Conservation (phyloP, 768 basidiomycete genomes). For the Collybiopsis confluens region DNA sequence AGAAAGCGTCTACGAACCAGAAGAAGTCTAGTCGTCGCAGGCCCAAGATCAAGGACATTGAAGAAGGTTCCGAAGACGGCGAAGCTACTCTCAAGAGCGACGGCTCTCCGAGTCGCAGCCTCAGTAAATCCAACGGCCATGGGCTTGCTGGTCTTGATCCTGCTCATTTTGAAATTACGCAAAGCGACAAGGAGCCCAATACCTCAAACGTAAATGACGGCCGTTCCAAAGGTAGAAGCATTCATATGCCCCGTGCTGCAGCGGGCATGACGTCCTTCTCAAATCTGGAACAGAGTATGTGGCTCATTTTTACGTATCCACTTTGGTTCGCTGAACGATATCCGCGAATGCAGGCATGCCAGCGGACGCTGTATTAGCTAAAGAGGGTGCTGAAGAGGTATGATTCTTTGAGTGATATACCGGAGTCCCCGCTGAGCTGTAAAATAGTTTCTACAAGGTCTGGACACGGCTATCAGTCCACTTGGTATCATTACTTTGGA, state of each 20-base stretch:
- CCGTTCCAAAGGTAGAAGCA: conserved; percentile 27
- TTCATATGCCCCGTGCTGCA: conserved; percentile 36
- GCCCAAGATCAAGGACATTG: conserved; percentile 22
- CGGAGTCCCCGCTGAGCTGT: conserved; percentile 3
- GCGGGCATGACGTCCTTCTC: conserved; percentile 42
- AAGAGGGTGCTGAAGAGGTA: conserved; percentile 73
- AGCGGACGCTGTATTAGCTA: conserved; percentile 78
- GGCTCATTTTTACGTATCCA: neutral
- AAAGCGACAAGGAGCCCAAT: neutral
- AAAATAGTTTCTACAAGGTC: conserved; percentile 67
- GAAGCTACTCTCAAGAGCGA: conserved; percentile 25
- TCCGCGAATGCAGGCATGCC: conserved; percentile 45
- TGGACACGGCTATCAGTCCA: conserved; percentile 80
- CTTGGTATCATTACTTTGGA: conserved; percentile 91
- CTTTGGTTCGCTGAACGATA: neutral
- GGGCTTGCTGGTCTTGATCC: neutral
- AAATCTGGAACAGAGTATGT: conserved; percentile 59
- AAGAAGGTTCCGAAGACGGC: conserved; percentile 26
- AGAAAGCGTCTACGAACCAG: conserved; percentile 20
- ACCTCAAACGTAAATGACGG: conserved; percentile 1
- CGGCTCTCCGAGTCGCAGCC: conserved; percentile 12
- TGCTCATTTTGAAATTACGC: neutral
- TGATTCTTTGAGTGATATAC: conserved; percentile 13
- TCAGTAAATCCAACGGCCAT: neutral
- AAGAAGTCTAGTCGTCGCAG: conserved; percentile 19